Base-by-base conservation (phyloP, 257 asterid genomes). In the Primulina huaijiensis region DNA sequence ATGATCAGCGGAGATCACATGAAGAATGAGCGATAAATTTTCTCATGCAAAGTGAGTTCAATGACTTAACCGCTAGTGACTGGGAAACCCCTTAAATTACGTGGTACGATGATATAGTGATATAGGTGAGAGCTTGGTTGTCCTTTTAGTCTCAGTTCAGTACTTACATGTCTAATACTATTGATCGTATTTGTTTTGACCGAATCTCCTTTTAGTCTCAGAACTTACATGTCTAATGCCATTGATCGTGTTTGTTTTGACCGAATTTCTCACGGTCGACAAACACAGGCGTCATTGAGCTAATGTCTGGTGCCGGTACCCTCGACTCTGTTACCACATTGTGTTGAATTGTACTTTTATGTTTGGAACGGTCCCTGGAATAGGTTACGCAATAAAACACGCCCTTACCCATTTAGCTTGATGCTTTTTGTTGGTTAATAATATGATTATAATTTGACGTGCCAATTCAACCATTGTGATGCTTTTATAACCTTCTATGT, bases 41-140 rank as follows among this genome's bases (percentile, higher is more conserved):
- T 34, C 74, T 50, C 59, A 57, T 62, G 66, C 71, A 59, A 74
- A 69, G 56, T 67, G 84, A 60, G 71, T 46, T 61, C 29, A 74
- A 40, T 78, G 80, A 75, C 72, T 83, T 88, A 82, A 83, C 89
- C 46, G 69, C 65, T 69, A 80, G 80, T 71, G 66, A 74, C 17
- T 66, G 68, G 75, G 63, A 72, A 69, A 72, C 35, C 57, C 62
- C 58, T 35, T 38, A 55, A 46, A 3, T 73, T 66, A 75, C 73
- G 37, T 77, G 79, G 82, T 23, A 23, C 25, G 70, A n/a, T 60
- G 77, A 16, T 50, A 50, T 50, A 50, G 57, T 50, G 20, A 50
- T 50, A 16, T 74, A 80, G 85, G 72, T 76, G 67, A 71, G 73
- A 69, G 58, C 71, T 61, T 19, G 34, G 58, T 63, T 75, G 72